Evolutionary conservation across 1,139 yeast species (phyloP).

Genomic region (Yamadazyma dushanensis): DNA sequence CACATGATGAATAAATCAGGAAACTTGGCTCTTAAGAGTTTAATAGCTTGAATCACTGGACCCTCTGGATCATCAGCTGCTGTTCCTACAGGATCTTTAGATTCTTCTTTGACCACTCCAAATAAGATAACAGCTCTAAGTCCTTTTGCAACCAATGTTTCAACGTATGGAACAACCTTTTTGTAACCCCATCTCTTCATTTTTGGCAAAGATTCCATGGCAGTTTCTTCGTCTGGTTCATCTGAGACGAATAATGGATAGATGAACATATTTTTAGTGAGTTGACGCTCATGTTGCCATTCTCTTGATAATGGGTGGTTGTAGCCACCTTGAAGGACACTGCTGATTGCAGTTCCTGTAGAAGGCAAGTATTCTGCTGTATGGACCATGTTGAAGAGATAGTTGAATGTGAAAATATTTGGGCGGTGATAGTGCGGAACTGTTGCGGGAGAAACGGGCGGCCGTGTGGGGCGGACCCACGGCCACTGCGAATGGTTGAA

Average conservation of each 20-base stretch:
- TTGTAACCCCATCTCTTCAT: constrained; percentile 87
- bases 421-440: too few species aligned
- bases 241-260: constrained; percentile 90
- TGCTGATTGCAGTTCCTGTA: constrained; percentile 63
- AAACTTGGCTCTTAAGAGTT: constrained; percentile 58
- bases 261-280: constrained; percentile 85
- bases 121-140: constrained; percentile 82
- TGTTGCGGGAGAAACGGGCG: too few species aligned
- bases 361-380: constrained; percentile 65
- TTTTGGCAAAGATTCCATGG: constrained; percentile 78
- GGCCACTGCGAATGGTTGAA: too few species aligned
- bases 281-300: constrained; percentile 88
- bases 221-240: constrained; percentile 73
- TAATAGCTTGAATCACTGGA: constrained; percentile 83
- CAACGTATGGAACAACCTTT: constrained; percentile 72
- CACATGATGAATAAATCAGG: constrained; percentile 87
- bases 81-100: constrained; percentile 79
- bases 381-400: constrained; percentile 52
- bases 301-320: constrained; percentile 84
- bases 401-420: too few species aligned
- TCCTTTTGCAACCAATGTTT: constrained; percentile 73
- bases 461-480: too few species aligned
- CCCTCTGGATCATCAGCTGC: constrained; percentile 97
- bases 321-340: constrained; percentile 90
- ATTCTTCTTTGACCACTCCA: constrained; percentile 78